These are phyloP conservation scores for Cytospora leucostoma DNA, from an alignment of 2,329 filamentous ascomycete species.

Conservation along the genomic window DNA sequence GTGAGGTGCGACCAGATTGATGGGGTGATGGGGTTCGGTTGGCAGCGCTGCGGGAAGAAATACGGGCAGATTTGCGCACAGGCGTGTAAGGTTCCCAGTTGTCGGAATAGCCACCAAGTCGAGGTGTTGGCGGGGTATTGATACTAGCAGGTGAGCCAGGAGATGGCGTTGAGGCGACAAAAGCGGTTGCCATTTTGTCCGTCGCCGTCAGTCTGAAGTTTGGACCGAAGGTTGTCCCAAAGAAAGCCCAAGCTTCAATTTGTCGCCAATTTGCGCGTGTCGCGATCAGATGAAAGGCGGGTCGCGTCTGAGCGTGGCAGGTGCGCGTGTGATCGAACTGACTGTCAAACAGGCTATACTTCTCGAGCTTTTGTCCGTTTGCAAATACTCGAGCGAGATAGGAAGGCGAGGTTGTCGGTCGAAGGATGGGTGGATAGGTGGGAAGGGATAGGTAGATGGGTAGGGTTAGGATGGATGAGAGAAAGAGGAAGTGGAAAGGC, in stretches of 20 bases:
- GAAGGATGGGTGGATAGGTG: conserved; percentile 27
- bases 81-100: conserved; percentile 72
- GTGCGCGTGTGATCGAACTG: background rate
- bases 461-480: conserved; percentile 16
- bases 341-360: background rate
- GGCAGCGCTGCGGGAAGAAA: conserved; percentile 56
- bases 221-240: background rate
- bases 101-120: conserved; percentile 68
- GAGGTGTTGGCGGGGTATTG: conserved; percentile 69
- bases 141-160: conserved; percentile 52
- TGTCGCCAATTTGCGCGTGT: background rate
- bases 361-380: background rate
- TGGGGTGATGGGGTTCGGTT: conserved; percentile 59
- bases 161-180: conserved; percentile 58
- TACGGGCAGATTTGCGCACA: conserved; percentile 63
- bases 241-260: background rate
- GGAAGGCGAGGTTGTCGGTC: background rate
- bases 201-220: background rate
- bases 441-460: conserved; percentile 1
- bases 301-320: background rate
- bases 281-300: background rate
- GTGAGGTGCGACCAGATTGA: conserved; percentile 34
- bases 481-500: conserved; percentile 29
- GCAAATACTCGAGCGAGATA: background rate
- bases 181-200: conserved; percentile 20